Conservation (phyloP, 495 filamentous ascomycete species). For the Chaetomium tenue region DNA sequence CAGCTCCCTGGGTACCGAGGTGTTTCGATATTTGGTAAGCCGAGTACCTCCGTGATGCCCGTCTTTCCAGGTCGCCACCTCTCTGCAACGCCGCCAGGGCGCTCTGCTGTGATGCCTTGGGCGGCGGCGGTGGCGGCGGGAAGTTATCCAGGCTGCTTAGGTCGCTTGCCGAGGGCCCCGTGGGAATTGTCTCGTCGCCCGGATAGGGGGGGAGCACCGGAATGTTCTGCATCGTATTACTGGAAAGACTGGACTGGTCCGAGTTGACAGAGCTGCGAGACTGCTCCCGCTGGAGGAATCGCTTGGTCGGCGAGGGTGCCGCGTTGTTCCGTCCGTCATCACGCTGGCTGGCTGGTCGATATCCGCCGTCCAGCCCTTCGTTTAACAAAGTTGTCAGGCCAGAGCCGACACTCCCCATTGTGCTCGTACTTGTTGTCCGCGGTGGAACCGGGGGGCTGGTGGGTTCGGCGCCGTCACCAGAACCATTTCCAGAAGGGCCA, state of each 20-base stretch:
- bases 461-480: slow-evolving; percentile 18
- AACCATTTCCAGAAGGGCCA: slow-evolving; percentile 35
- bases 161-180: slow-evolving; percentile 41
- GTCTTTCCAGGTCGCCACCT: slow-evolving; percentile 86
- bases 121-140: slow-evolving; percentile 69
- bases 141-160: slow-evolving; percentile 52
- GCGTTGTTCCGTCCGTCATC: slow-evolving; percentile 30
- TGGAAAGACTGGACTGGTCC: slow-evolving; percentile 62
- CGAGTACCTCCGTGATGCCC: slow-evolving; percentile 90
- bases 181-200: slow-evolving; percentile 52
- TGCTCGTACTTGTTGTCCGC: slow-evolving; percentile 67
- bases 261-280: slow-evolving; percentile 48
- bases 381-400: slow-evolving; percentile 67
- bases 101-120: slow-evolving; percentile 80
- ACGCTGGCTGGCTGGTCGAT: slow-evolving; percentile 33
- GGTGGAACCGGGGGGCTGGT: slow-evolving; percentile 29
- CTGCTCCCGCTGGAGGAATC: slow-evolving; percentile 45
- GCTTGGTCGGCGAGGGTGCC: slow-evolving; percentile 44
- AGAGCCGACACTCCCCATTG: slow-evolving; percentile 57
- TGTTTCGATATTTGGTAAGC: slow-evolving; percentile 95
- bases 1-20: slow-evolving; percentile 73
- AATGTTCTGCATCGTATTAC: slow-evolving; percentile 64
- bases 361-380: slow-evolving; percentile 53
- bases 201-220: slow-evolving; percentile 65
- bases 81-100: slow-evolving; percentile 86